Evolutionary conservation across 805 yeast species (phyloP), one percentile per base, ranked within the genome.

Genomic region (Phaffomyces opuntiae): DNA sequence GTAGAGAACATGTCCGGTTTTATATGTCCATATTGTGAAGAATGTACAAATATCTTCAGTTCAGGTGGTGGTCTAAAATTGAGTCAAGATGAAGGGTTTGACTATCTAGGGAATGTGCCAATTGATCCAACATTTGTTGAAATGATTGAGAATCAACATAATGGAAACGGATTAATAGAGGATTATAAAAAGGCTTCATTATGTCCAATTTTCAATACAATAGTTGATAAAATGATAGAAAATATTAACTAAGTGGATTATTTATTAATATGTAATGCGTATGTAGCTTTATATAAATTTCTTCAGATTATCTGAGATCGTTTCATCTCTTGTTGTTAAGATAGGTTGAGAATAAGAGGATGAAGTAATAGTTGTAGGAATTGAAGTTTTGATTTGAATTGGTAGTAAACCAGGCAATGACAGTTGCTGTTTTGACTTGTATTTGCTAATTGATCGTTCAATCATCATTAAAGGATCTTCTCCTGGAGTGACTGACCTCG

Each of bases 1-100:
- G 78, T 93, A 9, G 99, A 93, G 62, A 93, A 93, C 59, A 91
- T 93, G 99, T 81, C 95, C 42, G 99, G 99, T 1, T 93, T 87
- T 59, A 80, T 89, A 5, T 93, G 99, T 61, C 99, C 99, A 0
- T 79, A 80, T 61, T 93, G 99, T 62, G 77, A 83, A 1, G 98
- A 91, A 60, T 83, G 91, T 61, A 89, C 97, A 4, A 82, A 90
- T 61, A 86, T 93, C 24, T 93, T 93, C 62, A 87, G 93, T 53
- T 77, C 84, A 43, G 99, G 98, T 9, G 99, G 99, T 26, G 99
- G 99, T 3, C 63, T 74, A 53, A 67, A 64, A 14, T 67, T 93
- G 40, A 83, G 96, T n/a, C 66, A 70, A 29, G 75, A 77, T 39
- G 73, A 79, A 47, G 65, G 70, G 5, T 66, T 93, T 31, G 77